These are phyloP conservation scores for Tulasnella sp. DNA, from an alignment of 768 basidiomycete species.

Conservation along the genomic window DNA sequence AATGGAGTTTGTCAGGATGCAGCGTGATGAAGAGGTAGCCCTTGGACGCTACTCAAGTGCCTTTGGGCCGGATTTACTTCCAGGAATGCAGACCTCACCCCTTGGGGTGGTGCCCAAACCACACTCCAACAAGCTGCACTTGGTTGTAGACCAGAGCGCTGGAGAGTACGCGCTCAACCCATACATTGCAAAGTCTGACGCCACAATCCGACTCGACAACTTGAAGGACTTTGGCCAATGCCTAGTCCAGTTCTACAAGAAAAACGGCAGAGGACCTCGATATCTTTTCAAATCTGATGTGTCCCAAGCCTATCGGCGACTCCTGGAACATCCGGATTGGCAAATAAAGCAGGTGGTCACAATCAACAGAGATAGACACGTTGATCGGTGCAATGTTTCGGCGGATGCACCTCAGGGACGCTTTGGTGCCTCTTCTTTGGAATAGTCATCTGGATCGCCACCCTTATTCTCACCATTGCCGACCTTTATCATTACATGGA, in stretches of 20 bases:
- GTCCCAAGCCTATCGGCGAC: conserved; percentile 31
- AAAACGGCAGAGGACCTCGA: neutral
- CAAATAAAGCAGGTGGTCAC: conserved; percentile 37
- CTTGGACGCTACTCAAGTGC: conserved; percentile 26
- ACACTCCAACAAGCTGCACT: conserved; percentile 30
- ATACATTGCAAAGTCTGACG: conserved; percentile 30
- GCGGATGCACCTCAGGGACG: conserved; percentile 26
- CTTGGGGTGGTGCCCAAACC: conserved; percentile 37
- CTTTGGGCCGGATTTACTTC: conserved; percentile 35
- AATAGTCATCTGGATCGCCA: conserved; percentile 36
- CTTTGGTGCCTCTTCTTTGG: conserved; percentile 32
- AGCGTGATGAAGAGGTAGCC: conserved; percentile 26
- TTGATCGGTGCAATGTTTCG: conserved; percentile 35
- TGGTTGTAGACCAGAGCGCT: conserved; percentile 38
- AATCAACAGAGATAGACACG: conserved; percentile 26
- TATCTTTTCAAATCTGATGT: conserved; percentile 36
- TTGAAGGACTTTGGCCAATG: conserved; percentile 31
- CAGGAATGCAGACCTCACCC: conserved; percentile 40
- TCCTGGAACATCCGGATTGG: conserved; percentile 37
- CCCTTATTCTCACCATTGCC: conserved; percentile 21
- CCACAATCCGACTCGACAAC: conserved; percentile 32
- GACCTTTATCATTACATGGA: conserved; percentile 33
- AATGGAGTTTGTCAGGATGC: conserved; percentile 26
- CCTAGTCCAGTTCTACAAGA: conserved; percentile 3
- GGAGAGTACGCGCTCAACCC: conserved; percentile 35